phyloP scores from a whole-genome alignment of 768 basidiomycete species.

The Tylopilus rubrobrunneus region DNA sequence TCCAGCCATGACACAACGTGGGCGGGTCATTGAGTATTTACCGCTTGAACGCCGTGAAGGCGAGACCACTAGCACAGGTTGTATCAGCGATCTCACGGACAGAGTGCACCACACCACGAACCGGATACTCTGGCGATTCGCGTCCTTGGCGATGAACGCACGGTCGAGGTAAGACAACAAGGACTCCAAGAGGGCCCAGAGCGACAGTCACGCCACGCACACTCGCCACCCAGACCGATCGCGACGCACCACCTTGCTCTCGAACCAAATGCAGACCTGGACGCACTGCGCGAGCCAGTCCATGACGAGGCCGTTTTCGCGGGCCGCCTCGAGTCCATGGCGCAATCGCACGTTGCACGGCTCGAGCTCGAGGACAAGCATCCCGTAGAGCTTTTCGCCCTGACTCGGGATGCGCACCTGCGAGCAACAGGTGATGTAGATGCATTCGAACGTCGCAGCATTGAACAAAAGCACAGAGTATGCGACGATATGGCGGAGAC shows the following conservation, averaged over 20 bases:
- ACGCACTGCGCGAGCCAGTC: constrained; percentile 59
- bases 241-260: constrained; percentile 54
- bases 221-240: not conserved
- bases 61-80: constrained; percentile 44
- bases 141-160: constrained; percentile 47
- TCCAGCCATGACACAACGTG: constrained; percentile 47
- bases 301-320: constrained; percentile 27
- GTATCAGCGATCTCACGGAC: not conserved
- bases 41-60: constrained; percentile 49
- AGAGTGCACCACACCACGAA: constrained; percentile 23
- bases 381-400: constrained; percentile 57
- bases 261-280: constrained; percentile 57
- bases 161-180: constrained; percentile 72
- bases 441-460: constrained; percentile 45
- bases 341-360: constrained; percentile 43
- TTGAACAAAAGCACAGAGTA: too few species aligned
- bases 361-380: constrained; percentile 58
- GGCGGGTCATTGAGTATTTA: constrained; percentile 46
- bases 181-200: constrained; percentile 54
- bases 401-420: constrained; percentile 49
- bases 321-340: constrained; percentile 32
- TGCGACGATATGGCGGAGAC: too few species aligned
- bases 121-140: constrained; percentile 42
- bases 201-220: not conserved
- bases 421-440: constrained; percentile 55